A percentile compares a stretch with the other conserved stretches of the same genome.
Conservation (phyloP, 805 yeast genomes). For the Lipomyces starkeyi region DNA sequence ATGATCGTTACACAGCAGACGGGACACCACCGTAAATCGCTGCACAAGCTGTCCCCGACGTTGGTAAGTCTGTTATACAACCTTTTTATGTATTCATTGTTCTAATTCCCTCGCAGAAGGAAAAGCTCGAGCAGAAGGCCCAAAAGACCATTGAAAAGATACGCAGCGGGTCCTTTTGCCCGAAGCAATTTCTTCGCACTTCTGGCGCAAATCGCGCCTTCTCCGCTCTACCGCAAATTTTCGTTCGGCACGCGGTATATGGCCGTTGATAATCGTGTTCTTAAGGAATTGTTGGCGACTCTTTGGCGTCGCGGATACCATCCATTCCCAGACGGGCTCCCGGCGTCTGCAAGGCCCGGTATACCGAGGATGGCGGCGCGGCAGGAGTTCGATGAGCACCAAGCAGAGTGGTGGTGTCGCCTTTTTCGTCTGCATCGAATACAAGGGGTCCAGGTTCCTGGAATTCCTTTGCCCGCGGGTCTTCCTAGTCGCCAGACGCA, state of each 20-base stretch:
- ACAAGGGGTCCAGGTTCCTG: not conserved
- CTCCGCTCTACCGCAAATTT: too few relatives aligned
- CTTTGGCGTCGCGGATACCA: too few relatives aligned
- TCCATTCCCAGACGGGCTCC: too few relatives aligned
- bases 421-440: not conserved
- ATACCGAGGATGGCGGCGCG: too few relatives aligned
- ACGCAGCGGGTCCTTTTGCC: not conserved
- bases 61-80: not conserved
- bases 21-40: not conserved
- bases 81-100: too few relatives aligned
- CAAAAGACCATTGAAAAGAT: not conserved
- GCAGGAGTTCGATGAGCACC: not conserved
- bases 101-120: too few relatives aligned
- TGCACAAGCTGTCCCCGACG: not conserved
- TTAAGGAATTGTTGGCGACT: too few relatives aligned
- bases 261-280: too few relatives aligned
- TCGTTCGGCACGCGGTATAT: too few relatives aligned
- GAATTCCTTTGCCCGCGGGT: not conserved
- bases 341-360: too few relatives aligned
- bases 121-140: not conserved
- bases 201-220: too few relatives aligned
- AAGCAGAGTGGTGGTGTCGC: not conserved
- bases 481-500: constrained; percentile 1
- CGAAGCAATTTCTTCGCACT: not conserved
- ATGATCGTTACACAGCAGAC: not conserved